Evolutionary conservation across 106 monocot species (phyloP), one percentile per base, ranked within the genome.

Genomic region (Iris macrosiphon): DNA sequence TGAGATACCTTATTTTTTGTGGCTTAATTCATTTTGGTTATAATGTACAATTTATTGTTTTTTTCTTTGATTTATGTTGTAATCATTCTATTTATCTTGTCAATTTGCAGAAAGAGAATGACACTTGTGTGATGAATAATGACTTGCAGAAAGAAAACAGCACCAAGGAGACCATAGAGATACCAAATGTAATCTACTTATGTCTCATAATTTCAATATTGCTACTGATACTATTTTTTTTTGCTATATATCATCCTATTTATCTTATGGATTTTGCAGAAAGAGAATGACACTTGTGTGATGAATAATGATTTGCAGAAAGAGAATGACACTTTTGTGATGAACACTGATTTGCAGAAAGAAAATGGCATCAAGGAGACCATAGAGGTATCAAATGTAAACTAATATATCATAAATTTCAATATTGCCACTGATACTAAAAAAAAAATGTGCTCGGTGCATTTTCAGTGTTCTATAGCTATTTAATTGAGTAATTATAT

Each of bases 301-400:
- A 4, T 53, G 18, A 30, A 33, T 30, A 32, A 53, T 11, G 52
- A n/a, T n/a, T n/a, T n/a, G n/a, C n/a, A n/a, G n/a, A n/a, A n/a
- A n/a, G n/a, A n/a, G n/a, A n/a, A n/a, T n/a, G n/a, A n/a, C 6
- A 0, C 32, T 53, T 1, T 1, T 33, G 17, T 31, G 17, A 4
- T 53, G 18, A 30, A 33, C 32, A 32, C 31, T 11, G 52, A 33
- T 53, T 32, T 33, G 32, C 31, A 18, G 32, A 53, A 32, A 33
- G 33, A 53, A 53, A 32, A 33, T 53, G 32, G 0, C 15, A 18
- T 28, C 11, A 10, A 27, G 17, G 19, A 33, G 52, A 20, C 33
- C 10, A 32, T 33, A 19, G 52, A 31, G 31, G 18, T 33, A 53
- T 14, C 52, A 53, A 13, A 31, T 53, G 52, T 53, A 53, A 53